These are phyloP conservation scores for Fragilaria crotonensis DNA, from an alignment of 108 stramenopile species.

Conservation along the genomic window DNA sequence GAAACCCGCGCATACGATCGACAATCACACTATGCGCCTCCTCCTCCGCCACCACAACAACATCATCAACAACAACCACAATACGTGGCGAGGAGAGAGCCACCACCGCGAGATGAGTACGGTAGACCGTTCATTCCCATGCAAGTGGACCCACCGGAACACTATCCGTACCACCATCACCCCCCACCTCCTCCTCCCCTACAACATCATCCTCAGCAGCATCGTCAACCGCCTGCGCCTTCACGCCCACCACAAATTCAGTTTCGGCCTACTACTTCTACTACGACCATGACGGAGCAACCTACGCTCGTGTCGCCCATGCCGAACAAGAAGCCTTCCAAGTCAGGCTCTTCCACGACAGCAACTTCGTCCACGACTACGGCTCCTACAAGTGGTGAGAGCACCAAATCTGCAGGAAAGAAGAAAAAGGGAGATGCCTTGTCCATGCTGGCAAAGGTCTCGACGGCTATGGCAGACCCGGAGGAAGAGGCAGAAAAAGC, in stretches of 20 bases:
- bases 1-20: no score
- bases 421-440: conserved; percentile 26
- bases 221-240: background rate
- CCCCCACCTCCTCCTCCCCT: background rate
- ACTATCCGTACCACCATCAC: background rate
- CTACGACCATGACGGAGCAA: background rate
- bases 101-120: background rate
- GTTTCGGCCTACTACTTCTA: background rate
- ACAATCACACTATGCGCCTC: no score
- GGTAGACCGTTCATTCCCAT: background rate
- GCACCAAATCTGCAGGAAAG: background rate
- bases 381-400: no score
- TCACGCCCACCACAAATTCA: background rate
- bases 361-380: no score
- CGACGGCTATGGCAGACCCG: conserved; percentile 18
- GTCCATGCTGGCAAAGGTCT: conserved; percentile 33
- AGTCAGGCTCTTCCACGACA: no score
- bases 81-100: background rate
- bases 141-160: background rate
- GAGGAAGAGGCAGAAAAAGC: background rate
- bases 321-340: background rate
- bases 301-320: background rate
- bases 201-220: background rate
- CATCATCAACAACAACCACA: background rate
- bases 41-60: no score